phyloP scores from a whole-genome alignment of 208 protist species.

The Wallacemonas collosoma region DNA sequence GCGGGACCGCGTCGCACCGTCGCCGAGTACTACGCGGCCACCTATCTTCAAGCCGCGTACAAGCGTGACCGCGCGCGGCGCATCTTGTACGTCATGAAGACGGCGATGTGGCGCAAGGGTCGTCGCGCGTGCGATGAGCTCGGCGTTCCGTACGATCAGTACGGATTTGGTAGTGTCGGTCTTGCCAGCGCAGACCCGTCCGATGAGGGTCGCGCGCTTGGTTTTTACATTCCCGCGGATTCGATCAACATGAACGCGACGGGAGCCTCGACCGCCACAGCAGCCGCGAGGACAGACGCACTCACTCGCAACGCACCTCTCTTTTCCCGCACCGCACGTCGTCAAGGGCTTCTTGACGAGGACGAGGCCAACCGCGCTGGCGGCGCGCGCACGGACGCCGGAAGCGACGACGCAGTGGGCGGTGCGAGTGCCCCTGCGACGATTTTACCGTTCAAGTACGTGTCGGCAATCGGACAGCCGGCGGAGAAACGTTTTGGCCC shows the following conservation, averaged over 20 bases:
- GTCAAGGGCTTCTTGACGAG: background rate
- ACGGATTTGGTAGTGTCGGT: conserved; percentile 60
- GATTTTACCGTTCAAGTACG: conserved; percentile 71
- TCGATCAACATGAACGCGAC: conserved; percentile 23
- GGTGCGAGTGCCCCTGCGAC: conserved; percentile 23
- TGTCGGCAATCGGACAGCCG: conserved; percentile 58
- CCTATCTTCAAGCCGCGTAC: conserved; percentile 85
- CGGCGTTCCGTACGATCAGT: conserved; percentile 55
- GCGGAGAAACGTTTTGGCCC: conserved; percentile 78
- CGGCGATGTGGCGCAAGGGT: conserved; percentile 60
- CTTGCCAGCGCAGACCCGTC: conserved; percentile 62
- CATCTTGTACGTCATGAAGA: conserved; percentile 43
- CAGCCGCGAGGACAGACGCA: background rate
- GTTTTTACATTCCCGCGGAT: conserved; percentile 50
- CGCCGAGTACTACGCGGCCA: conserved; percentile 81
- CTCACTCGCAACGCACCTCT: background rate
- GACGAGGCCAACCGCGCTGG: background rate
- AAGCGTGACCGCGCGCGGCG: conserved; percentile 71
- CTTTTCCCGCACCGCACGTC: conserved; percentile 9
- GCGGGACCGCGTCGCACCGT: conserved; percentile 36
- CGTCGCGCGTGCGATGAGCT: conserved; percentile 60
- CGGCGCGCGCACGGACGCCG: background rate
- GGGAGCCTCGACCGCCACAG: conserved; percentile 26
- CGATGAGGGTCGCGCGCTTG: conserved; percentile 49
- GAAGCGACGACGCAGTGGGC: background rate